Evolutionary conservation across 2,329 filamentous ascomycete genomes (phyloP).

Genomic region (Coniochaeta sp.): DNA sequence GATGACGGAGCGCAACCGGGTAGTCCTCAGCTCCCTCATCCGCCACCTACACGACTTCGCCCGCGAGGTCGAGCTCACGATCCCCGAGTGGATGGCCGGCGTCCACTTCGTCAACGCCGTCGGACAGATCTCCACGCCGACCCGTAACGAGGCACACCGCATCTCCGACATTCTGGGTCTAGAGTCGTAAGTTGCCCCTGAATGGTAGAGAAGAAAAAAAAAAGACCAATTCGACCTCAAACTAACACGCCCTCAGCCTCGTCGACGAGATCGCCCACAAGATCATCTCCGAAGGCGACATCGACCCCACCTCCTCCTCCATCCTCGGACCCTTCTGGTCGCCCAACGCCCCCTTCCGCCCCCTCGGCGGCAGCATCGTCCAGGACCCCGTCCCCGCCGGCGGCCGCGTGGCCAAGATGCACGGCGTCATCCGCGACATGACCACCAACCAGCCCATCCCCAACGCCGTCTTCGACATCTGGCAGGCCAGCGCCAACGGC

Average conservation of each 20-base stretch:
- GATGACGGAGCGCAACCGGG: slow-evolving; percentile 58
- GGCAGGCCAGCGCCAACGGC: slow-evolving; percentile 71
- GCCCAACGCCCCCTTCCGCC: slow-evolving; percentile 58
- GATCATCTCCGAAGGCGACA: slow-evolving; percentile 37
- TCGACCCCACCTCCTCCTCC: slow-evolving; percentile 61
- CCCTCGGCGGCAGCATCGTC: slow-evolving; percentile 64
- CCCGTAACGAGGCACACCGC: slow-evolving; percentile 66
- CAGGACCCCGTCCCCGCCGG: slow-evolving; percentile 37
- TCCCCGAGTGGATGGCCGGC: slow-evolving; percentile 72
- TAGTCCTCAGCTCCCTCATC: slow-evolving; percentile 61
- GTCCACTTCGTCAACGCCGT: slow-evolving; percentile 53
- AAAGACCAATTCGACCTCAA: no score
- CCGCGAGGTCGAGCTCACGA: slow-evolving; percentile 69
- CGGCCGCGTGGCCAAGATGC: slow-evolving; percentile 51
- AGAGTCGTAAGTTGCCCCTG: slow-evolving; percentile 44
- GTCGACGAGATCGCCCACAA: slow-evolving; percentile 78
- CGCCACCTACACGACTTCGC: slow-evolving; percentile 75
- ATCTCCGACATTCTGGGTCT: slow-evolving; percentile 68
- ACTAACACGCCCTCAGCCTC: slow-evolving; percentile 29
- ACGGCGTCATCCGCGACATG: slow-evolving; percentile 50
- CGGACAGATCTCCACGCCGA: slow-evolving; percentile 60
- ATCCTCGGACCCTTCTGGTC: slow-evolving; percentile 85
- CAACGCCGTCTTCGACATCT: slow-evolving; percentile 64
- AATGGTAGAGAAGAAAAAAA: no score
- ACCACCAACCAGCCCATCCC: slow-evolving; percentile 56